A percentile compares a stretch with the other conserved stretches of the same genome.
Evolutionary conservation across 441 rosid genomes (phyloP).

Genomic region (Erysimum pusillum): DNA sequence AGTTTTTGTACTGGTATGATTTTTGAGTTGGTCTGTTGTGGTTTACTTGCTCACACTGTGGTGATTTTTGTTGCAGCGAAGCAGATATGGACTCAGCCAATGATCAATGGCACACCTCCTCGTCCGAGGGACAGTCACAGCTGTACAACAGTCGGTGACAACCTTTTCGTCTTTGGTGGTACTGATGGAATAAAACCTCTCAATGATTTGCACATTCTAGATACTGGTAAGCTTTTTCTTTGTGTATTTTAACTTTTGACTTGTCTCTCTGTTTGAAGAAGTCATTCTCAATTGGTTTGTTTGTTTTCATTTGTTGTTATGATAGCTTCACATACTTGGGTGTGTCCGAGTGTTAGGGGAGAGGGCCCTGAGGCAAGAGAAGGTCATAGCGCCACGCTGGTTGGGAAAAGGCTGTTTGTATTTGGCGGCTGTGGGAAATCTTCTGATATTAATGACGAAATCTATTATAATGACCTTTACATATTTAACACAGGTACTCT

Average conservation of each 20-base stretch:
- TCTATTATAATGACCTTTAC: constrained; percentile 90
- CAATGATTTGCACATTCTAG: constrained; percentile 80
- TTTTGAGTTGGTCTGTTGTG: constrained; percentile 12
- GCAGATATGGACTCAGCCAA: constrained; percentile 88
- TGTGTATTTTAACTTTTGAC: constrained; percentile 2
- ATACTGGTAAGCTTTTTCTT: constrained; percentile 70
- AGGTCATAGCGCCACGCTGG: constrained; percentile 93
- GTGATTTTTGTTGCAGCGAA: constrained; percentile 59
- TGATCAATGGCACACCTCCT: constrained; percentile 76
- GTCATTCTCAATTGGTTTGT: constrained; percentile 19
- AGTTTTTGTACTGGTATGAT: constrained; percentile 30
- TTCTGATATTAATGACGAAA: constrained; percentile 63
- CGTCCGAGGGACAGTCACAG: constrained; percentile 93
- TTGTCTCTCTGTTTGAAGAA: constrained; percentile 19
- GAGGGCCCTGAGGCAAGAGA: constrained; percentile 94
- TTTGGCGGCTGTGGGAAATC: constrained; percentile 97
- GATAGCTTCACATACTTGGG: constrained; percentile 88
- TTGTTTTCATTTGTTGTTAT: constrained; percentile 35
- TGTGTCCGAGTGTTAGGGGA: constrained; percentile 84
- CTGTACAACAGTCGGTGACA: constrained; percentile 79
- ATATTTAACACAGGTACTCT: constrained; percentile 80
- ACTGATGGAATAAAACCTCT: constrained; percentile 90
- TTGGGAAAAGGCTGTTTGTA: constrained; percentile 87
- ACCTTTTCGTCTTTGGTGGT: constrained; percentile 87
- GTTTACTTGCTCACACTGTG: constrained; percentile 34